Evolutionary conservation across 1,284 basidiomycete genomes (phyloP).

Genomic region (Tremellales sp.): DNA sequence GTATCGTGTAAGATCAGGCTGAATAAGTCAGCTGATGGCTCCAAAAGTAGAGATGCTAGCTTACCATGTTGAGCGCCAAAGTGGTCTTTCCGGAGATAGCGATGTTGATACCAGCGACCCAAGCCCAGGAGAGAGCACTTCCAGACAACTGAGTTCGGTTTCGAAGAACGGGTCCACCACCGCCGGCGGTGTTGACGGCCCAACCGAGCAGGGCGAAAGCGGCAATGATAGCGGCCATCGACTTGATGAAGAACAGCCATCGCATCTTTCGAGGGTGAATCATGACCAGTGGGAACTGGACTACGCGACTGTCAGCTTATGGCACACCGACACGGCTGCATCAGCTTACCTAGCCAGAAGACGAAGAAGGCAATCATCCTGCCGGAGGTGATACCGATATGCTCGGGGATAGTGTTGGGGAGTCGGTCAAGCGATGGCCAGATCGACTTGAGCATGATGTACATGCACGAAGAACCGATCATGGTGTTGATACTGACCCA

Average conservation of each 20-base stretch:
- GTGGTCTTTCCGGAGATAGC: slow-evolving; percentile 59
- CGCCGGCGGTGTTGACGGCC: slow-evolving; percentile 44
- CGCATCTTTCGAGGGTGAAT: slow-evolving; percentile 69
- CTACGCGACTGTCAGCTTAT: slow-evolving; percentile 6
- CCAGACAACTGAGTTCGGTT: slow-evolving; percentile 12
- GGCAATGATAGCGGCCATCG: slow-evolving; percentile 59
- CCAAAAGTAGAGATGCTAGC: slow-evolving; percentile 5
- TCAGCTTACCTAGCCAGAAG: slow-evolving; percentile 58
- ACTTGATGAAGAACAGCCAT: slow-evolving; percentile 67
- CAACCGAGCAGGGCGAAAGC: slow-evolving; percentile 63
- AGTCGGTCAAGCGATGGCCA: slow-evolving; percentile 65
- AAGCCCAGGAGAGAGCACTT: slow-evolving; percentile 58
- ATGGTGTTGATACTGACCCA: slow-evolving; percentile 57
- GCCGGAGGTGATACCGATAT: slow-evolving; percentile 61
- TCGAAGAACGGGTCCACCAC: slow-evolving; percentile 56
- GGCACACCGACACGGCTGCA: background rate
- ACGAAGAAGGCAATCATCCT: slow-evolving; percentile 64
- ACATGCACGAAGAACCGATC: slow-evolving; percentile 29
- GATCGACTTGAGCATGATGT: slow-evolving; percentile 67
- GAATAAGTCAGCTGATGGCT: slow-evolving; percentile 51
- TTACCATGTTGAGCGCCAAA: slow-evolving; percentile 38
- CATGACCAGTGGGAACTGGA: slow-evolving; percentile 61
- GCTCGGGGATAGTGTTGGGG: slow-evolving; percentile 60
- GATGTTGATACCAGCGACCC: slow-evolving; percentile 63
- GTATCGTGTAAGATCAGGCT: slow-evolving; percentile 37